A percentile compares a stretch with the other conserved stretches of the same genome.
These are phyloP conservation scores for Globisporangium splendens DNA, from an alignment of 352 stramenopile species.

Conservation along the genomic window DNA sequence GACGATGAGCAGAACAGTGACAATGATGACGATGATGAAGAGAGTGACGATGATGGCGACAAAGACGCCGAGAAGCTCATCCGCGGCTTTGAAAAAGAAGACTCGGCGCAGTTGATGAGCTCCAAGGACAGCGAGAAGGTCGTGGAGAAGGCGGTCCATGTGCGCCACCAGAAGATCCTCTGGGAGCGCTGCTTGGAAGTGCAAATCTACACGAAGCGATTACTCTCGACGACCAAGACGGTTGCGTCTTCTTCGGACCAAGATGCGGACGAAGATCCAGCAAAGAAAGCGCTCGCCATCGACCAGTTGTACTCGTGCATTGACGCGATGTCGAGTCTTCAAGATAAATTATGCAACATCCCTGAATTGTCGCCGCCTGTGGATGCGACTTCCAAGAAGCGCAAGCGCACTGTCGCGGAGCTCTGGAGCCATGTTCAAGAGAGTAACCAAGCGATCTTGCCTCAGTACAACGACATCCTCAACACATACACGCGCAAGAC, in stretches of 20 bases:
- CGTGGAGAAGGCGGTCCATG: conserved; percentile 72
- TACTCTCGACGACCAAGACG: conserved; percentile 52
- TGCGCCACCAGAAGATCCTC: conserved; percentile 80
- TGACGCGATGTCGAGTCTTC: conserved; percentile 48
- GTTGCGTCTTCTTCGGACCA: conserved; percentile 5
- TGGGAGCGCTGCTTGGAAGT: conserved; percentile 83
- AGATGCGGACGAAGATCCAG: conserved; percentile 12
- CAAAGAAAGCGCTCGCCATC: conserved; percentile 35
- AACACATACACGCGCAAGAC: conserved; percentile 79
- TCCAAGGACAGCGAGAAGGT: conserved; percentile 75
- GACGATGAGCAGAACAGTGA: conserved; percentile 29
- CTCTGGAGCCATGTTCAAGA: conserved; percentile 47
- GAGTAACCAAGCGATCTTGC: conserved; percentile 43
- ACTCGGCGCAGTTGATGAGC: conserved; percentile 71
- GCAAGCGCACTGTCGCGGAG: conserved; percentile 54
- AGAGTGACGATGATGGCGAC: conserved; percentile 38
- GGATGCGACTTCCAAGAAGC: conserved; percentile 44
- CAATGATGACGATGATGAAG: conserved; percentile 25
- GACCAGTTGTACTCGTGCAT: conserved; percentile 64
- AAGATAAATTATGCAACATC: conserved; percentile 69
- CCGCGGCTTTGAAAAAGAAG: conserved; percentile 70
- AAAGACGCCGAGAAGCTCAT: conserved; percentile 77
- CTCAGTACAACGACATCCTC: conserved; percentile 81
- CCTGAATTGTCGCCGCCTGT: conserved; percentile 31
- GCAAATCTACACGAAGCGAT: conserved; percentile 83